Evolutionary conservation across 78 protist species (phyloP), one percentile per base, ranked within the genome.

Genomic region (Mantamonas sphyraenae): DNA sequence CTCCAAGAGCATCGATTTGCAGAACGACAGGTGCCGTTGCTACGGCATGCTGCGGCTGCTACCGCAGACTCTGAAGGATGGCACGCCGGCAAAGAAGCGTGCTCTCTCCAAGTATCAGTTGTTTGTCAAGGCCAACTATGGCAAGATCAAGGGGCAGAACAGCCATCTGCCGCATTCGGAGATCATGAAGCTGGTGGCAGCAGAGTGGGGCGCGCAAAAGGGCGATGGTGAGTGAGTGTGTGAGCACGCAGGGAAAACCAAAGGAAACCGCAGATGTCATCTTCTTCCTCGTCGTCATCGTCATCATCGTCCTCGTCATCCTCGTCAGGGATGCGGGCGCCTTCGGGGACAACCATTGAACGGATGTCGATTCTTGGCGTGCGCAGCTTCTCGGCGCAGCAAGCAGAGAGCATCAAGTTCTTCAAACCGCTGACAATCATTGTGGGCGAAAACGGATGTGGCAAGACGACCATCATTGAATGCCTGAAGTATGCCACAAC

Each of bases 381-480:
- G 16, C 73, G 97, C 34, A 55, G 79, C 34, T 91, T 86, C 43
- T 63, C 63, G 55, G 85, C 90, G 16, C 75, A 86, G 1, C 45
- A 73, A 12, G 20, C 26, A 2, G 45, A 73, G 33, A 71, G 43
- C 2, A 82, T 95, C 30, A 74, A 72, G 62, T 95, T 93, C 51
- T 45, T 57, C 33, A 43, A 82, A 16, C 98, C 98, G 7, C 73
- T 95, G 38, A 95, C 98, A 8, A 39, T 95, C 60, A 95, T 97
- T 20, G 90, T 96, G 2, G 99, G 99, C 0, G 50, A 16, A 14
- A 97, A 97, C 61, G 99, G 99, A 20, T 69, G 92, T 4, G 99
- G 99, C 12, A 97, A 97, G 77, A 97, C 99, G 93, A 95, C 98
- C 1, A 86, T 95, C 69, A 97, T 97, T 53, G 99, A 97, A 69